phyloP scores from a whole-genome alignment of 768 basidiomycete species.

The Paxillus ammoniavirescens region DNA sequence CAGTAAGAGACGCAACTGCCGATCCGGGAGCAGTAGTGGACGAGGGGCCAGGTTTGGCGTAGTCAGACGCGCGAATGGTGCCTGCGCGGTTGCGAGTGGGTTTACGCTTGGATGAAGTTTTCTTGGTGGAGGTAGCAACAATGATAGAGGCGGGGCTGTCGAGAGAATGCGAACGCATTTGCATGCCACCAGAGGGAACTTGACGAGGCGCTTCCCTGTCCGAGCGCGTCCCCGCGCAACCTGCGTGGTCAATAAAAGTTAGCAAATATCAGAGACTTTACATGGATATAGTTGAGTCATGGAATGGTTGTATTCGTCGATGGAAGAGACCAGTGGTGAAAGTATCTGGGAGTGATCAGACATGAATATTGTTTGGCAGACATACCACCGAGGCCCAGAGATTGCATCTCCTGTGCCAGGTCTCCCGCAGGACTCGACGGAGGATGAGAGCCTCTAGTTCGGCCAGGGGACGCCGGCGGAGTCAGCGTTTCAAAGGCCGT shows the following conservation, averaged over 20 bases:
- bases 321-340: neutral
- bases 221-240: conserved; percentile 9
- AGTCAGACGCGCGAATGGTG: conserved; percentile 53
- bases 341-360: neutral
- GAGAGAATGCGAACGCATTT: conserved; percentile 22
- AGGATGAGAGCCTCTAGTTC: neutral
- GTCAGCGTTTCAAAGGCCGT: neutral
- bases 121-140: conserved; percentile 14
- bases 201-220: conserved; percentile 5
- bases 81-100: conserved; percentile 41
- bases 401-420: conserved; percentile 20
- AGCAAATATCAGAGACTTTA: conserved; percentile 1
- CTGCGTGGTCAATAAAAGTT: conserved; percentile 6
- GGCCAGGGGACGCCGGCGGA: conserved; percentile 3
- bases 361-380: conserved; percentile 2
- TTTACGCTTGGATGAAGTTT: neutral
- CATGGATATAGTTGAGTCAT: neutral
- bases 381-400: conserved; percentile 28
- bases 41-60: conserved; percentile 16
- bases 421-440: conserved; percentile 19
- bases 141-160: conserved; percentile 8
- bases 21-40: neutral
- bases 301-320: neutral
- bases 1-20: conserved; percentile 2
- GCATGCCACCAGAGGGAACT: neutral